These are phyloP conservation scores for Neurospora terricola DNA, from an alignment of 495 filamentous ascomycete species.

Conservation along the genomic window DNA sequence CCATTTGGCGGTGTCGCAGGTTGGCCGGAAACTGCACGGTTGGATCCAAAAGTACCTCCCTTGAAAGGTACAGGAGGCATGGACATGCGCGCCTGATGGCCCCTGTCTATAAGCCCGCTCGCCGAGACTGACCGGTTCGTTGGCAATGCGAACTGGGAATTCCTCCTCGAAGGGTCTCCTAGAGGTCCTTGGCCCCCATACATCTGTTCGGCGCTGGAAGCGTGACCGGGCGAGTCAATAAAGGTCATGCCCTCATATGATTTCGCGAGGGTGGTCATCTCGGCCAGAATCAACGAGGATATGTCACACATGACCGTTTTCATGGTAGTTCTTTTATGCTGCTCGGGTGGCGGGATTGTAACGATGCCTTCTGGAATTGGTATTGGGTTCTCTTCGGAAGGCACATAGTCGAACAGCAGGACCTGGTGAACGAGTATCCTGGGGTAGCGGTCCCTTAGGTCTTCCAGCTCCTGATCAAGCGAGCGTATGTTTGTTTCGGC, in stretches of 20 bases:
- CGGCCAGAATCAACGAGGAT: conserved; percentile 70
- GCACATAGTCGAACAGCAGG: conserved; percentile 64
- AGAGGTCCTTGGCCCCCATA: conserved; percentile 15
- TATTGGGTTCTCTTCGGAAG: conserved; percentile 29
- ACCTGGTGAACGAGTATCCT: conserved; percentile 69
- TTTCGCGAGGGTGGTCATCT: conserved; percentile 78
- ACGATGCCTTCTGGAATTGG: conserved; percentile 52
- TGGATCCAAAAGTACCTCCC: conserved; percentile 25
- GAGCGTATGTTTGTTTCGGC: conserved; percentile 37
- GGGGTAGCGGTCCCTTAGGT: conserved; percentile 60
- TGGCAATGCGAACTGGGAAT: conserved; percentile 43
- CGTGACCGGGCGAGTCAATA: conserved; percentile 62
- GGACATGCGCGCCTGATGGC: conserved; percentile 57
- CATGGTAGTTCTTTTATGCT: conserved; percentile 76
- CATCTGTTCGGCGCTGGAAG: conserved; percentile 20
- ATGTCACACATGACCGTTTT: conserved; percentile 93
- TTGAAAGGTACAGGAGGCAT: conserved; percentile 50
- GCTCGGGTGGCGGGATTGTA: conserved; percentile 59
- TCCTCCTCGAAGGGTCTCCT: conserved; percentile 29
- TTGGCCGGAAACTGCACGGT: conserved; percentile 38
- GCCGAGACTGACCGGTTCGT: conserved; percentile 39
- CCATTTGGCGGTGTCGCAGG: conserved; percentile 39
- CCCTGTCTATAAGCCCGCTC: conserved; percentile 34
- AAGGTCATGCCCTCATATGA: conserved; percentile 69
- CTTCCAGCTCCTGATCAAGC: conserved; percentile 56